Evolutionary conservation across 225 moss, liverwort and hornwort genomes (phyloP).

Genomic region (Bryoerythrophyllum caledonicum): DNA sequence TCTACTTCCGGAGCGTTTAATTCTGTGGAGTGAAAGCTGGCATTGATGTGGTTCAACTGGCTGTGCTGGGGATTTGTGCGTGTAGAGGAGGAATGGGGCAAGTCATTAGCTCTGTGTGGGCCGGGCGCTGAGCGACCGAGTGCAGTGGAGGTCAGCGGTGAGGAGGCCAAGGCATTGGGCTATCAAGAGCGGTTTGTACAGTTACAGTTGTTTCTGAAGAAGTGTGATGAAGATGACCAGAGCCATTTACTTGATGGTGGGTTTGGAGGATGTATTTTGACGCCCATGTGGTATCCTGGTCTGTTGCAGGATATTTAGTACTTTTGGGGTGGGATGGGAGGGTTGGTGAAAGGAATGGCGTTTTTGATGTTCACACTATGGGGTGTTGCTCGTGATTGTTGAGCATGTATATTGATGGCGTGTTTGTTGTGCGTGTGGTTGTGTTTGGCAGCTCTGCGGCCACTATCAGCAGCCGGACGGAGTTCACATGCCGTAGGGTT

Average conservation of each 20-base stretch:
- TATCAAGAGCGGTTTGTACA: slow-evolving; percentile 52
- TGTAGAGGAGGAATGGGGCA: slow-evolving; percentile 69
- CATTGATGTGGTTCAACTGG: slow-evolving; percentile 2
- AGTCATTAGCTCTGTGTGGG: slow-evolving; percentile 57
- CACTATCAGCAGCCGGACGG: slow-evolving; percentile 64
- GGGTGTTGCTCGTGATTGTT: not conserved
- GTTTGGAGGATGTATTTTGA: not conserved
- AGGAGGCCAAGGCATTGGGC: slow-evolving; percentile 29
- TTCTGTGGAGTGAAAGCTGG: not conserved
- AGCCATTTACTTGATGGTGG: slow-evolving; percentile 47
- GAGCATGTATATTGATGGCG: not conserved
- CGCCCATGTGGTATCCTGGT: not conserved
- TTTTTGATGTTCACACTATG: not conserved
- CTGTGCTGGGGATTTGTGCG: slow-evolving; percentile 11
- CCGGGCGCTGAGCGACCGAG: slow-evolving; percentile 31
- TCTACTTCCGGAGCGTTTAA: not conserved
- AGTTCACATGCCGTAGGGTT: slow-evolving; percentile 55
- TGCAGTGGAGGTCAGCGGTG: slow-evolving; percentile 26
- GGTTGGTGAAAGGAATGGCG: not conserved
- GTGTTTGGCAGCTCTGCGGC: slow-evolving; percentile 39
- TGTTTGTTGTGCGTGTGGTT: slow-evolving; percentile 1
- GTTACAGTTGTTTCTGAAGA: slow-evolving; percentile 61
- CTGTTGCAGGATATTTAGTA: not conserved
- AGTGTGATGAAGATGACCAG: slow-evolving; percentile 58
- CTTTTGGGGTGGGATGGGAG: not conserved